phyloP scores from a whole-genome alignment of 495 filamentous ascomycete genomes.

The Neurospora terricola region DNA sequence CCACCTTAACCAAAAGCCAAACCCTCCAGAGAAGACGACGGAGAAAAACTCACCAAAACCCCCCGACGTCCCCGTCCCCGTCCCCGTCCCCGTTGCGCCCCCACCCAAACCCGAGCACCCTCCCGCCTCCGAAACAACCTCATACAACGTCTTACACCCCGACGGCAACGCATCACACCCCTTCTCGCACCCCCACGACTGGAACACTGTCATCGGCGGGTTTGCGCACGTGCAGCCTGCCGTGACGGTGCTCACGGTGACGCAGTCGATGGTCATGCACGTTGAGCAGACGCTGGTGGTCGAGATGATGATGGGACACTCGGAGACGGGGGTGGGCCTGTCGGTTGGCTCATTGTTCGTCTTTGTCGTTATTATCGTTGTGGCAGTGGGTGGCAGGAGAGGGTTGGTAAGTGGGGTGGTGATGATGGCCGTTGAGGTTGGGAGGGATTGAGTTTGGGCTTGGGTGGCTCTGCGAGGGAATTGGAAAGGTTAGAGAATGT shows the following conservation, averaged over 20 bases:
- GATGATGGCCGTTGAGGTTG: not conserved
- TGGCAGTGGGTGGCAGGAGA: not conserved
- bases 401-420: not conserved
- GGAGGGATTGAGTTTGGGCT: not conserved
- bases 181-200: conserved; percentile 9
- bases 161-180: conserved; percentile 12
- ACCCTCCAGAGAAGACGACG: too few species aligned
- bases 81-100: not conserved
- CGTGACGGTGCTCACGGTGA: conserved; percentile 10
- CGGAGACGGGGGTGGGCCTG: conserved; percentile 2
- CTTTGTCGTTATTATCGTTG: not conserved
- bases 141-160: conserved; percentile 13
- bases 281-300: conserved; percentile 17
- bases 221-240: conserved; percentile 13
- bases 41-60: not conserved
- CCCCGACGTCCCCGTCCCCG: not conserved
- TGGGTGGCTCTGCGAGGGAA: not conserved
- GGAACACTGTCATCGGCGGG: conserved; percentile 12
- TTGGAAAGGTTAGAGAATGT: not conserved
- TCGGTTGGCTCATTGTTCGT: not conserved
- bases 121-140: conserved; percentile 3
- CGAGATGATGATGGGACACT: conserved; percentile 15
- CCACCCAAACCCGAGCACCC: not conserved
- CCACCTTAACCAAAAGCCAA: too few species aligned
- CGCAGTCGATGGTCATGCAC: conserved; percentile 16